Base-by-base conservation (phyloP, 441 rosid species). In the Pelargonium exstipulatum region DNA sequence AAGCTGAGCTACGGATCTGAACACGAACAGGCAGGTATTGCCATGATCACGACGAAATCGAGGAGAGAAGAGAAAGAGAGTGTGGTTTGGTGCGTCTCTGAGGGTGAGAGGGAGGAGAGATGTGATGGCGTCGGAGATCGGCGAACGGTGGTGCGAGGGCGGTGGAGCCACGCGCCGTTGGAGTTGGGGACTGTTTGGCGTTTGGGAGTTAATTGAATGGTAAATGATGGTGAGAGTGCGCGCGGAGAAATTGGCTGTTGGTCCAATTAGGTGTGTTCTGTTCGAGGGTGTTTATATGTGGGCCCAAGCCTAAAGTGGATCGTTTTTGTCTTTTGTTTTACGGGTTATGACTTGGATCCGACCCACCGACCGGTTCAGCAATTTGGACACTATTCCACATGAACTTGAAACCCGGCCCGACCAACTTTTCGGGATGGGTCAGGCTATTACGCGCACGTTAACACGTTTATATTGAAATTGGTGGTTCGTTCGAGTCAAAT, bases 1-100 rank as follows among this genome's bases (percentile, higher is more conserved):
- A 69, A 51, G 69, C 68, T 9, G 46, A 66, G 71, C 68, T 67
- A 72, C 76, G 66, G 67, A 9, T 29, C 60, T 45, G 49, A 45
- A 9, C 49, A 45, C 49, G 49, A 45, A 9, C 49, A 45, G 49
- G 49, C 49, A 45, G 49, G 49, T 13, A 10, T 45, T 9, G 49
- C 7, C 49, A 45, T 13, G 49, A 45, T 45, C 49, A 48, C 49
- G 49, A 13, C 49, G 49, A 45, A 26, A 26, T 26, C 32, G 32
- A 26, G 32, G 32, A 26, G 4, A 26, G 32, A 10, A 48, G 35
- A 16, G 49, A 62, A 12, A 22, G 62, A 9, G 29, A 4, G 5
- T 4, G 43, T 45, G 49, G 13, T 9, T 45, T 45, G 49, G 3
- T 45, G 49, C 49, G 14, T 9, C 49, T 13, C 13, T 9, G 13